phyloP scores from a whole-genome alignment of 1,284 basidiomycete genomes.

The Athelia sp. region DNA sequence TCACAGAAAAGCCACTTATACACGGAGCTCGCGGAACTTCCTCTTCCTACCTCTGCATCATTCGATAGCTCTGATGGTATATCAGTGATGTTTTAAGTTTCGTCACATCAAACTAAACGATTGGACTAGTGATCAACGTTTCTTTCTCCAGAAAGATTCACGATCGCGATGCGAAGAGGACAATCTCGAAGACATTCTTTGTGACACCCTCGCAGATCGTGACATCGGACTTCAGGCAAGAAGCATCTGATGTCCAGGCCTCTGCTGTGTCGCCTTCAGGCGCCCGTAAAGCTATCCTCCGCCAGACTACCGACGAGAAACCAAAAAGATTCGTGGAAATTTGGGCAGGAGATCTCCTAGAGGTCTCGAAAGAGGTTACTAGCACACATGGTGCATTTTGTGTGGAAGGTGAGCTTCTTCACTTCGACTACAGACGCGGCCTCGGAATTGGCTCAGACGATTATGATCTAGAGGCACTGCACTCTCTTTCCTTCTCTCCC shows the following conservation, averaged over 20 bases:
- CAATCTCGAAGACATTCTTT: conserved; percentile 36
- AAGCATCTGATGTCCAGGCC: conserved; percentile 37
- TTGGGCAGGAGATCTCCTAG: conserved; percentile 41
- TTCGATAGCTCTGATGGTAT: conserved; percentile 26
- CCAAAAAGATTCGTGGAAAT: conserved; percentile 60
- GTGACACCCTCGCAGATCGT: conserved; percentile 19
- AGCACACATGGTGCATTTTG: conserved; percentile 57
- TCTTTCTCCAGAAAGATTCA: conserved; percentile 43
- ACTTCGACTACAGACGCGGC: background rate
- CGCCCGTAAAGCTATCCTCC: conserved; percentile 39
- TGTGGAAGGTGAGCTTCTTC: conserved; percentile 47
- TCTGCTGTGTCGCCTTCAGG: conserved; percentile 41
- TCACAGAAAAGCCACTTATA: conserved; percentile 21
- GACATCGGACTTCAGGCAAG: conserved; percentile 27
- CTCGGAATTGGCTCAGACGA: background rate
- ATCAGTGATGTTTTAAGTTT: conserved; percentile 1
- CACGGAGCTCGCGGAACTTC: conserved; percentile 38
- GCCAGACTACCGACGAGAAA: conserved; percentile 29
- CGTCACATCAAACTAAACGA: conserved; percentile 1
- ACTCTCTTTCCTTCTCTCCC: conserved; percentile 45
- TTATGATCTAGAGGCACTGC: conserved; percentile 36
- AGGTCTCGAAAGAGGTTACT: conserved; percentile 50
- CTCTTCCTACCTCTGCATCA: conserved; percentile 29
- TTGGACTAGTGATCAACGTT: conserved; percentile 34
- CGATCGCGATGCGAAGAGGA: conserved; percentile 40